Evolutionary conservation across 106 monocot species (phyloP), one percentile per base, ranked within the genome.

Genomic region (Xerophyta viscosa): DNA sequence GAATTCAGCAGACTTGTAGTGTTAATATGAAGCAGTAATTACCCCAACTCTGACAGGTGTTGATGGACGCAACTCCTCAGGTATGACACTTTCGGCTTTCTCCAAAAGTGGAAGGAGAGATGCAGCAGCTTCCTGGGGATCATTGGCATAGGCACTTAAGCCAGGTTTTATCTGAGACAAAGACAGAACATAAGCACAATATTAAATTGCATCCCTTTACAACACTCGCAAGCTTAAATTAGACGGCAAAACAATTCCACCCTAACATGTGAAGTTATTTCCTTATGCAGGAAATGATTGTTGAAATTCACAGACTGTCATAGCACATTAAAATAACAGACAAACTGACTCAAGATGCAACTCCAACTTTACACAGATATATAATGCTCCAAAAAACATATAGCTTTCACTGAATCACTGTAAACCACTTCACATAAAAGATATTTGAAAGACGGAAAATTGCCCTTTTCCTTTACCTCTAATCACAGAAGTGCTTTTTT

Each of bases 31-130:
- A 45, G 47, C 39, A 12, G 31, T 17, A 62, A n/a, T 78, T 73
- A 92, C 87, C 83, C 92, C 92, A 66, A 92, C 92, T 83, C 77
- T 83, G 50, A 92, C 92, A 47, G 87, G 92, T 66, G 92, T 92
- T 46, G 50, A 59, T 3, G 43, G 44, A 51, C 77, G 62, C 54
- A 83, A 37, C 50, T 77, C 83, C 19, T 1, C 13, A 52, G 92
- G 92, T 56, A 92, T 61, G 37, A 67, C 77, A 41, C 27, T 71
- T 50, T 87, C 83, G 62, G 92, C 86, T 61, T 83, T 42, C 63
- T 87, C 61, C 30, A 92, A 41, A 42, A 92, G 86, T 49, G 79
- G 49, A 43, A 62, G 27, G 10, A 92, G 82, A 50, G 92, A 92
- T 6, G 79, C 46, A 41, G 92, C 92, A 64, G 92, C 92, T 52